These are phyloP conservation scores for Xylaria telfairii DNA, from an alignment of 495 filamentous ascomycete species.

Conservation along the genomic window DNA sequence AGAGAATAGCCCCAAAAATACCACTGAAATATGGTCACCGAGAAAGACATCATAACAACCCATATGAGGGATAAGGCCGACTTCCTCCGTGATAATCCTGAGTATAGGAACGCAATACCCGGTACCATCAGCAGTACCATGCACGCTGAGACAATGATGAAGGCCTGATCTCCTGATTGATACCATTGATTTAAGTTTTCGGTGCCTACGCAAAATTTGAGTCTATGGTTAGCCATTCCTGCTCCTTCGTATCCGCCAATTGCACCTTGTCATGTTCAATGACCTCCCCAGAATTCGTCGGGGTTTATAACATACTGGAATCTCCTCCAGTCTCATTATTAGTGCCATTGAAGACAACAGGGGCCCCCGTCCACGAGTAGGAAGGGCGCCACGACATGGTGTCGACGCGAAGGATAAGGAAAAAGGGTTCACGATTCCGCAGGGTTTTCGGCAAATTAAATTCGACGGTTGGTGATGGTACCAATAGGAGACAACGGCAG, in stretches of 20 bases:
- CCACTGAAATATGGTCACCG: conserved; percentile 95
- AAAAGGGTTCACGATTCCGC: neutral
- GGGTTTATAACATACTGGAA: conserved; percentile 67
- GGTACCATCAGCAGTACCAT: conserved; percentile 98
- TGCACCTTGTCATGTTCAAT: conserved; percentile 6
- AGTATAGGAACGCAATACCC: conserved; percentile 97
- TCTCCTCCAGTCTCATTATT: conserved; percentile 74
- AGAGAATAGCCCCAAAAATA: conserved; percentile 99
- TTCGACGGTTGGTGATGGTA: neutral
- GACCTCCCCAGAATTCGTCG: conserved; percentile 2
- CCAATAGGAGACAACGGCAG: neutral
- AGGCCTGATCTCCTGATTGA: conserved; percentile 68
- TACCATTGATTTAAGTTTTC: conserved; percentile 92
- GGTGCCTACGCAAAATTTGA: conserved; percentile 50
- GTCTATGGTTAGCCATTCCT: conserved; percentile 26
- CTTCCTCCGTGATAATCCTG: conserved; percentile 92
- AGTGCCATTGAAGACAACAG: conserved; percentile 76
- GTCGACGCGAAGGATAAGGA: conserved; percentile 12
- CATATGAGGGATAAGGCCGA: conserved; percentile 94
- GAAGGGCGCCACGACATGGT: conserved; percentile 61
- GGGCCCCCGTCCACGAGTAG: conserved; percentile 83
- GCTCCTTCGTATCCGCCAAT: neutral
- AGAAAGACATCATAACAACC: conserved; percentile 91
- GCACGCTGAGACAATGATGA: conserved; percentile 87
- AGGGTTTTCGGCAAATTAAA: neutral